These are phyloP conservation scores for Globisporangium irregulare DNA, from an alignment of 352 stramenopile genomes.

Conservation along the genomic window DNA sequence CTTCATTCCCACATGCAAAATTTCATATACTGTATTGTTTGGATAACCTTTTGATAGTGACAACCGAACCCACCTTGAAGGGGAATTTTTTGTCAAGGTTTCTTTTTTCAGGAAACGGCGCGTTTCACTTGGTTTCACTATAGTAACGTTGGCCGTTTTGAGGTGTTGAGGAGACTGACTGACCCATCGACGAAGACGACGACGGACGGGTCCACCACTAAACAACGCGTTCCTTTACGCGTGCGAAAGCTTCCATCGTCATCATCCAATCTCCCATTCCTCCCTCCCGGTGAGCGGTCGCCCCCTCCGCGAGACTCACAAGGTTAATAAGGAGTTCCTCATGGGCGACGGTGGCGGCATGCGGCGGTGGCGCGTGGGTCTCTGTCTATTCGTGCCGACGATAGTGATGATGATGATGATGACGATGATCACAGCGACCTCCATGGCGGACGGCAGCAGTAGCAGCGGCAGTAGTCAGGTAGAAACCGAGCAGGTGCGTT, in stretches of 20 bases:
- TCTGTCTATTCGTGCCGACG: background rate
- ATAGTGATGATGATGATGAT: background rate
- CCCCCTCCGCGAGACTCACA: background rate
- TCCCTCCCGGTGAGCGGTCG: background rate
- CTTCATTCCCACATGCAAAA: background rate
- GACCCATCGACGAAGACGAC: too few relatives aligned
- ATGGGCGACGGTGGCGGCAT: slow-evolving; percentile 3
- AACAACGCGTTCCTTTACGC: slow-evolving; percentile 2
- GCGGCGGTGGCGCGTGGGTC: background rate
- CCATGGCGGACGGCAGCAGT: background rate
- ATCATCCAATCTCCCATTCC: background rate
- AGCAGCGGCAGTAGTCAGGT: background rate
- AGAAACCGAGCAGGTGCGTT: slow-evolving; percentile 18
- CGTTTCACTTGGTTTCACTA: background rate
- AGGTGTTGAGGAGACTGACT: background rate
- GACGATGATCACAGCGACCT: background rate
- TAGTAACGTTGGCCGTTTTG: background rate
- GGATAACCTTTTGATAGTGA: background rate
- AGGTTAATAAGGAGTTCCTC: background rate
- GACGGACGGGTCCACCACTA: background rate
- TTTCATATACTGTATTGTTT: background rate
- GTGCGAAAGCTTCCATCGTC: background rate
- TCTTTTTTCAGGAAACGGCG: background rate
- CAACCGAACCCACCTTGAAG: background rate
- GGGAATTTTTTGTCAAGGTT: background rate